Evolutionary conservation across 108 stramenopile species (phyloP).

Genomic region (Skeletonema tropicum): DNA sequence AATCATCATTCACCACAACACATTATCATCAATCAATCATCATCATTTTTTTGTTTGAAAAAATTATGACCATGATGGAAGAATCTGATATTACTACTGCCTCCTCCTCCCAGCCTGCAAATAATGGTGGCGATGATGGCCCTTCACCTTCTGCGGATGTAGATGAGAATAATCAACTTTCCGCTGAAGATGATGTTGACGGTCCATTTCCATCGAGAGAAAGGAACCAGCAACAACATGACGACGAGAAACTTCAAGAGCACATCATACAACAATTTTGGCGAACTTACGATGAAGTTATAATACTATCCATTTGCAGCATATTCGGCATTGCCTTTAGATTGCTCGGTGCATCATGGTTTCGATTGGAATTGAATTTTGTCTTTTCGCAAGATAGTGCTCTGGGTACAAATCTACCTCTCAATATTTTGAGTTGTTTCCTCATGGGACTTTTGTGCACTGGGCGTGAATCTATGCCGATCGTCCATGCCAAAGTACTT

Average conservation of each 20-base stretch:
- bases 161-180: not conserved
- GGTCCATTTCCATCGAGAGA: not conserved
- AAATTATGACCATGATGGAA: not conserved
- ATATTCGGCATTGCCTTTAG: slow-evolving; percentile 80
- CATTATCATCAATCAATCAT: too few species aligned
- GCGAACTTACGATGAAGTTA: slow-evolving; percentile 78
- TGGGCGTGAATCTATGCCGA: slow-evolving; percentile 53
- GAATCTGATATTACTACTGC: not conserved
- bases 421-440: slow-evolving; percentile 81
- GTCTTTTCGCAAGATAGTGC: slow-evolving; percentile 70
- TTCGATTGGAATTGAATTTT: slow-evolving; percentile 57
- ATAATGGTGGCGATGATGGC: not conserved
- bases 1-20: too few species aligned
- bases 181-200: not conserved
- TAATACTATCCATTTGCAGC: slow-evolving; percentile 74
- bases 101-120: too few species aligned
- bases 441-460: slow-evolving; percentile 77
- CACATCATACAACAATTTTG: slow-evolving; percentile 56
- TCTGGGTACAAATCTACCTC: slow-evolving; percentile 75
- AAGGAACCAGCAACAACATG: not conserved
- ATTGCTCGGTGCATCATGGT: slow-evolving; percentile 65
- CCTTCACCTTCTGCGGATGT: not conserved
- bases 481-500: slow-evolving; percentile 36
- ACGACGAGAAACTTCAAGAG: not conserved
- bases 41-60: too few species aligned